Base-by-base conservation (phyloP, 176 grass and related monocot species). In the Phoenix roebelenii region DNA sequence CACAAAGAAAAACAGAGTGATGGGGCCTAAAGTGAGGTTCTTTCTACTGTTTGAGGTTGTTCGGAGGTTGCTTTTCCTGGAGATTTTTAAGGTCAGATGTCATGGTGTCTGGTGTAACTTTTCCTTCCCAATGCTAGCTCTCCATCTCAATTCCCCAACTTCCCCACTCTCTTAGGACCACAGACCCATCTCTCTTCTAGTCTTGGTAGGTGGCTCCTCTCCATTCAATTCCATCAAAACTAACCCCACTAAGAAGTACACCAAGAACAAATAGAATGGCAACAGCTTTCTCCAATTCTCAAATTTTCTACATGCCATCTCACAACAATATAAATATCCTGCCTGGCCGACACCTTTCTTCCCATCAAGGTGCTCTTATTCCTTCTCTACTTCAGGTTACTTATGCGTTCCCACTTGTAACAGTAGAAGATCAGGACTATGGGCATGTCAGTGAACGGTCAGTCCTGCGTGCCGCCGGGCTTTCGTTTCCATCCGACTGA, bases 401-500 rank as follows among this genome's bases (percentile, higher is more conserved):
- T 6, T 5, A 30, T 39, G 35, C 9, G 7, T 39, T 12, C 10
- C 35, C 10, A 3, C 9, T 44, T 44, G 35, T 12, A 44, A 44
- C 35, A 1, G 1, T 44, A 44, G 9, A 9, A 44, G 35, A 14
- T 3, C 35, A 12, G 12, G 10, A 14, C 49, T 4, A 93, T 95
- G 89, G 85, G 82, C 85, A 95, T 95, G 62, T 83, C 76, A 20
- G 85, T 95, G 78, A 85, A 95, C 61, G 89, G 89, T 18, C 85
- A 89, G 76, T 85, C 89, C 0, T 72, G 61, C 68, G 85, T 95
- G 52, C 89, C 89, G 23, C 89, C 89, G 32, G 89, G 89, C 16
- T 95, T 95, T 73, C 81, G 89, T n/a, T 95, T 95, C 72, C 89
- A 95, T 52, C 89, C 89, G 0, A 95, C 89, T 51, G 89, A 95